phyloP scores from a whole-genome alignment of 2,329 filamentous ascomycete species.

The Xylariaceae sp. region DNA sequence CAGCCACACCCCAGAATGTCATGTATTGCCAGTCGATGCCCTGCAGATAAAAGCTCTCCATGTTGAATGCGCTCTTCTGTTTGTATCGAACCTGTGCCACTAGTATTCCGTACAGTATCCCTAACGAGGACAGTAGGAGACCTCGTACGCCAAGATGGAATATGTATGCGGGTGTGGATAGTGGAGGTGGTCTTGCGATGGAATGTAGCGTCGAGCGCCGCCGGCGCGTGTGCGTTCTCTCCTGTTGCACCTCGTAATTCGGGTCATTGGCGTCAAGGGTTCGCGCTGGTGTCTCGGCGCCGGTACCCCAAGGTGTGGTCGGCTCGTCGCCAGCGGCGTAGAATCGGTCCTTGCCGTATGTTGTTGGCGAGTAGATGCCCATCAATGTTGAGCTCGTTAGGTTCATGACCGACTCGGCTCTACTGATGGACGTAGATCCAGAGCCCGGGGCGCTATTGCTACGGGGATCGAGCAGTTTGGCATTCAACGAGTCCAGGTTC shows the following conservation, averaged over 20 bases:
- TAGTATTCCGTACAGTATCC: constrained; percentile 76
- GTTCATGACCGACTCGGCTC: constrained; percentile 76
- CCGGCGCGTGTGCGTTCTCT: constrained; percentile 28
- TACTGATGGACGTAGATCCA: constrained; percentile 46
- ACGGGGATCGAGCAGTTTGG: constrained; percentile 23
- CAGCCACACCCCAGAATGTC: constrained; percentile 75
- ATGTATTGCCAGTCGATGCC: constrained; percentile 59
- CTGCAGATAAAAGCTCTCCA: constrained; percentile 39
- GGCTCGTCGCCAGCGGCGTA: constrained; percentile 37
- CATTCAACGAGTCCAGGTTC: constrained; percentile 33
- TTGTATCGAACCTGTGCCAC: constrained; percentile 75
- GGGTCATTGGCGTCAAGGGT: constrained; percentile 32
- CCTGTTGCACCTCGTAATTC: constrained; percentile 20
- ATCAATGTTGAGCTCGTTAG: constrained; percentile 84
- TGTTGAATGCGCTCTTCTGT: constrained; percentile 56
- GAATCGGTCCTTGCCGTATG: constrained; percentile 45
- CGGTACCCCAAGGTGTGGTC: constrained; percentile 73
- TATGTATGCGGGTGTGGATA: constrained; percentile 25
- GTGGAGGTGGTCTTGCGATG: constrained; percentile 20
- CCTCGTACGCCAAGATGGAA: constrained; percentile 55
- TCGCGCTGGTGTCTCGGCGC: constrained; percentile 62
- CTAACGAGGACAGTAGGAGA: constrained; percentile 69
- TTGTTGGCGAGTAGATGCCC: constrained; percentile 78
- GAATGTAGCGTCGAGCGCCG: constrained; percentile 29
- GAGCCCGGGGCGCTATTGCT: constrained; percentile 13